Evolutionary conservation across 805 yeast genomes (phyloP), one percentile per base, ranked within the genome.

Genomic region (Myxozyma nipponensis): DNA sequence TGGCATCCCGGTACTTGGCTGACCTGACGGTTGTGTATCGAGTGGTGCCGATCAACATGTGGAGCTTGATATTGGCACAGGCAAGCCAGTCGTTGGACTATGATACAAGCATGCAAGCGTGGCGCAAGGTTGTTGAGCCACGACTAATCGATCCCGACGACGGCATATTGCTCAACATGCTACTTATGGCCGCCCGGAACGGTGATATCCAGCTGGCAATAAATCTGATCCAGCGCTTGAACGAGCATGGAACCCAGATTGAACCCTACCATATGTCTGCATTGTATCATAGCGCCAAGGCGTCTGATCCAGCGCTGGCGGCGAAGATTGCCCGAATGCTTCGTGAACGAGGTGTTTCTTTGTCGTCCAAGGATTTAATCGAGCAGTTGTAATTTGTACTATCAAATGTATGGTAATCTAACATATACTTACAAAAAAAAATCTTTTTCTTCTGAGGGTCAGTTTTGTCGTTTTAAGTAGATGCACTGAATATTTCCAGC

Each of bases 121-220:
- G 43, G 43, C 7, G 10, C 10, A 19, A 40, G 19, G 43, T 17
- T 15, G 43, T 24, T 24, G 41, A 10, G 6, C 9, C 43, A 10
- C 9, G n/a, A 7, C 17, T 40, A 13, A 24, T 40, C 7, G 43
- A 40, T 9, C 43, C 43, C 7, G 43, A 40, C 21, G 43, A 40
- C 21, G 43, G 43, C 10, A 40, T 19, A n/a, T n/a, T 22, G 38
- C 10, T 23, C 9, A 40, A 40, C 17, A 21, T 17, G 15, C 17
- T 40, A 7, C 7, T 40, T n/a, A 40, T 19, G 18, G 34, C 15
- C n/a, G 9, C 41, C 10, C 43, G 43, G 10, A 13, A 40, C 6
- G 6, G 7, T 9, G 10, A 28, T 28, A 9, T 28, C 32, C 13
- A 28, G 13, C 7, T 28, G 13, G 7, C 13, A 9, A 13, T 28